Evolutionary conservation across 2,329 filamentous ascomycete genomes (phyloP), one percentile per base, ranked within the genome.

Genomic region (Alternaria postmessia): DNA sequence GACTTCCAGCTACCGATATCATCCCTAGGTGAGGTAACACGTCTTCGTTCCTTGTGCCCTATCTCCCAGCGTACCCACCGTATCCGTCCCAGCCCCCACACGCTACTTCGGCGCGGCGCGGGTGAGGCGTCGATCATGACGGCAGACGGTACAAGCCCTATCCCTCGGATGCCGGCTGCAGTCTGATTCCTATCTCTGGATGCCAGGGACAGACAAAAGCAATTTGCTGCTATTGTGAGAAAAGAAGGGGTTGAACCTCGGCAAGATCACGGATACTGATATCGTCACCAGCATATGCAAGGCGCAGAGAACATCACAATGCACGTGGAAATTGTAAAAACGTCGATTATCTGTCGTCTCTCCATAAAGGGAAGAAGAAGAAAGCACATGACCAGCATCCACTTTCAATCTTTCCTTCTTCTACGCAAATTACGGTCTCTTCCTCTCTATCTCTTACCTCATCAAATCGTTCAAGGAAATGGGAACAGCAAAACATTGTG

Each of bases 381-480:
- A 38, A 52, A 38, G 46, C 30, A 36, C 30, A 58, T 41, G 49
- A 22, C 55, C 51, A 51, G 56, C 56, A 34, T 44, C 32, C 18
- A 8, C 36, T 8, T 36, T 41, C 43, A 20, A 3, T 28, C 26
- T 18, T 38, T 34, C 14, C 32, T 34, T 34, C 32, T 34, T 34
- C 32, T 34, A 16, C 26, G 9, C 46, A 43, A 51, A 41, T 51
- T 46, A 49, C 14, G 5, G 22, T 51, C 47, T 42, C 28, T 36
- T n/a, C 34, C 6, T 54, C 41, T 28, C 6, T 52, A 12, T 43
- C 46, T 51, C 32, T 53, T 14, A 39, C 14, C 28, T 46, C 41
- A 43, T 54, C 30, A 57, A 47, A 54, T 47, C 56, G 30, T 59
- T 28, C 47, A 42, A 49, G 38, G 38, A 56, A 59, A 48, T 34